phyloP scores from a whole-genome alignment of 306 rosid genomes.

The Prunus armeniaca region DNA sequence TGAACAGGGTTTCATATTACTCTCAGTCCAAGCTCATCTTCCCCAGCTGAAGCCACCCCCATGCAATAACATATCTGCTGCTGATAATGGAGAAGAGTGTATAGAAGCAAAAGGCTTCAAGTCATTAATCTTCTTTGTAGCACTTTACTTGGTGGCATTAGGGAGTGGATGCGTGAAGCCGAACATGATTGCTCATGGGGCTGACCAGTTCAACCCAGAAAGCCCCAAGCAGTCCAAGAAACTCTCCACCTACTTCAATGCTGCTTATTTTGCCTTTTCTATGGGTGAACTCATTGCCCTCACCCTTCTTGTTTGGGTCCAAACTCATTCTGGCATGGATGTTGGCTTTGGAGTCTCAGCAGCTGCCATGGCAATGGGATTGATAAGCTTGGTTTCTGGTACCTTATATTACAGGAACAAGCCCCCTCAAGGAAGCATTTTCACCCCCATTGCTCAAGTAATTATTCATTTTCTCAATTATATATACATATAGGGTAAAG shows the following conservation, averaged over 20 bases:
- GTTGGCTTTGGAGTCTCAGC: constrained; percentile 93
- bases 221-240: constrained; percentile 46
- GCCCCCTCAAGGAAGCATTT: constrained; percentile 82
- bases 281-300: constrained; percentile 83
- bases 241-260: constrained; percentile 83
- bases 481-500: no score
- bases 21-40: constrained; percentile 94
- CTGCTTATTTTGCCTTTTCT: constrained; percentile 87
- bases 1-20: constrained; percentile 73
- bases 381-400: constrained; percentile 67
- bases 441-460: constrained; percentile 86
- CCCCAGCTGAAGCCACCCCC: constrained; percentile 77
- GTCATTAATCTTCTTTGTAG: constrained; percentile 67
- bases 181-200: constrained; percentile 94
- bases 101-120: constrained; percentile 76
- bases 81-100: constrained; percentile 35
- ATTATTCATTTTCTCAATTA: not conserved
- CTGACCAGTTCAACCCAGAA: constrained; percentile 65
- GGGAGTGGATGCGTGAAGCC: constrained; percentile 99
- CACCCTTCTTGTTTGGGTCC: constrained; percentile 85
- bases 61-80: constrained; percentile 41
- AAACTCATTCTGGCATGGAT: constrained; percentile 99
- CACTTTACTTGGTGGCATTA: constrained; percentile 83
- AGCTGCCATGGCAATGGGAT: constrained; percentile 80
- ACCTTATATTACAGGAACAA: constrained; percentile 75